Percentiles rank a stretch among this genome's conserved stretches.
These are phyloP conservation scores for Coniella vitis DNA, from an alignment of 2,329 filamentous ascomycete species.

Conservation along the genomic window DNA sequence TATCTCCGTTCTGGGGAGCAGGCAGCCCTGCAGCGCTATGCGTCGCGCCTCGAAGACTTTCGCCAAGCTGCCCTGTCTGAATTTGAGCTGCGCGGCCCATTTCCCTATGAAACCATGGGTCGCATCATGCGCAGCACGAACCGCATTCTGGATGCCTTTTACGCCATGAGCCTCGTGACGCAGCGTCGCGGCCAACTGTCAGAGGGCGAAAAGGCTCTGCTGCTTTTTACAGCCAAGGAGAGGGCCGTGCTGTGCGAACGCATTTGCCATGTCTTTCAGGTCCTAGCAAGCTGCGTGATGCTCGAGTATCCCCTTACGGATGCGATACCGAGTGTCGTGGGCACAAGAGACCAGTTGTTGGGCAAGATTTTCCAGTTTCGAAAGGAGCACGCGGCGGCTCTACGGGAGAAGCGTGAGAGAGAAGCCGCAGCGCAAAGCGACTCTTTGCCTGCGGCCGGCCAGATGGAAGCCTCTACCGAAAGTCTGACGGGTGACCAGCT, in stretches of 20 bases:
- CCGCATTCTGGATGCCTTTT: constrained; percentile 85
- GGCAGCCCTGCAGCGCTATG: constrained; percentile 75
- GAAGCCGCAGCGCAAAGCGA: constrained; percentile 18
- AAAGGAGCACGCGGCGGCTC: constrained; percentile 49
- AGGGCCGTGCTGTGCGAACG: constrained; percentile 75
- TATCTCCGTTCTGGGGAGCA: constrained; percentile 91
- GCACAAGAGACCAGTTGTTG: constrained; percentile 73
- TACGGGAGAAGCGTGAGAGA: constrained; percentile 33
- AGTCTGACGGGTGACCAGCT: background rate
- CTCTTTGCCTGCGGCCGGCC: background rate
- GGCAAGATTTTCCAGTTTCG: constrained; percentile 85
- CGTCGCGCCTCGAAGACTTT: constrained; percentile 65
- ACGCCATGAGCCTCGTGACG: constrained; percentile 92
- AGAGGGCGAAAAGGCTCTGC: constrained; percentile 71
- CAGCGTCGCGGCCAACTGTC: constrained; percentile 70
- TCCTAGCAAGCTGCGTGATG: constrained; percentile 88
- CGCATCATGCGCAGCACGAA: constrained; percentile 74
- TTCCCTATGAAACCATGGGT: constrained; percentile 66
- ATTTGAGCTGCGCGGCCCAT: constrained; percentile 82
- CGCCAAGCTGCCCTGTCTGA: constrained; percentile 71
- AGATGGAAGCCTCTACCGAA: background rate
- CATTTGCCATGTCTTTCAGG: constrained; percentile 81
- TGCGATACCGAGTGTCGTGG: constrained; percentile 74
- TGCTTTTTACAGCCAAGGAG: constrained; percentile 74
- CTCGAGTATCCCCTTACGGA: constrained; percentile 90